Conservation (phyloP, 2,329 filamentous ascomycete genomes). For the Acephala macrosclerotiorum region DNA sequence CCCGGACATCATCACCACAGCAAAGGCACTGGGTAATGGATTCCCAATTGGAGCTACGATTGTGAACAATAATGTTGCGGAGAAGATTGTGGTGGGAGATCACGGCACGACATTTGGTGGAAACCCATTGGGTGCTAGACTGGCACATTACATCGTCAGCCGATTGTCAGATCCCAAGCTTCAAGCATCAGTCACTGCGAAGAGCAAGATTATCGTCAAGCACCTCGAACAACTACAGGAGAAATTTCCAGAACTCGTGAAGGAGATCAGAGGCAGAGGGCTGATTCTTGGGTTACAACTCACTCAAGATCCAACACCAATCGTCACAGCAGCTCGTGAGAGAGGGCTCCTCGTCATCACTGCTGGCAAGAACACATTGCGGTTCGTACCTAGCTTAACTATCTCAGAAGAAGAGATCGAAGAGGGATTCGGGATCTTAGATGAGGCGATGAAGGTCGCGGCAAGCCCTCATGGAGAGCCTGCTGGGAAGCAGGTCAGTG, state of each 20-base stretch:
- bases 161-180: slow-evolving; percentile 76
- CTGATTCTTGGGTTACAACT: slow-evolving; percentile 90
- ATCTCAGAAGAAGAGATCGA: slow-evolving; percentile 84
- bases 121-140: slow-evolving; percentile 71
- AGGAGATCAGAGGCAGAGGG: slow-evolving; percentile 82
- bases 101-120: slow-evolving; percentile 80
- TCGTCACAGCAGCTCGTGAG: slow-evolving; percentile 87
- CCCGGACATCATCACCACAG: slow-evolving; percentile 91
- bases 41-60: slow-evolving; percentile 91
- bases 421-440: slow-evolving; percentile 77
- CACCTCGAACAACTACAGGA: slow-evolving; percentile 64
- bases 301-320: slow-evolving; percentile 71
- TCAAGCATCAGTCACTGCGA: slow-evolving; percentile 72
- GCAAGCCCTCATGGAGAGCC: slow-evolving; percentile 25
- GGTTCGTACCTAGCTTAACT: slow-evolving; percentile 88
- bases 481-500: slow-evolving; percentile 31
- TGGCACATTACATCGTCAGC: slow-evolving; percentile 86
- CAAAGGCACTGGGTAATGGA: slow-evolving; percentile 96
- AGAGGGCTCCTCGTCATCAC: slow-evolving; percentile 90
- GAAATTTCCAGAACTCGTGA: slow-evolving; percentile 74
- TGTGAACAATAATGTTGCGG: slow-evolving; percentile 66
- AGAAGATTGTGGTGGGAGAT: slow-evolving; percentile 70
- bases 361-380: slow-evolving; percentile 87
- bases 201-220: slow-evolving; percentile 65
- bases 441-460: slow-evolving; percentile 61